These are phyloP conservation scores for Claviceps sp. DNA, from an alignment of 2,329 filamentous ascomycete species.

Conservation along the genomic window DNA sequence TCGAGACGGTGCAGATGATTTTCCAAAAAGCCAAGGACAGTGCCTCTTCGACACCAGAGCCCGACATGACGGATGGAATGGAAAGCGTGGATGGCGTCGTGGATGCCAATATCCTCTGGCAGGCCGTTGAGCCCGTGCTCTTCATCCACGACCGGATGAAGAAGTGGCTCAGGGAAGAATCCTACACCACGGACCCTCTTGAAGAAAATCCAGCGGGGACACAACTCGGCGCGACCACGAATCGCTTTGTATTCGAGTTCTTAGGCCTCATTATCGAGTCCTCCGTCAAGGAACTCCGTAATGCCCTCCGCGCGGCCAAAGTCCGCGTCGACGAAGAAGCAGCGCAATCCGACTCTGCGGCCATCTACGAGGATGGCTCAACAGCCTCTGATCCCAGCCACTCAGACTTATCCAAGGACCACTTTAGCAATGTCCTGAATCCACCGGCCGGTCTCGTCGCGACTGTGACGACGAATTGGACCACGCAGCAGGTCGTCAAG, in stretches of 20 bases:
- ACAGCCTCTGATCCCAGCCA: slow-evolving; percentile 58
- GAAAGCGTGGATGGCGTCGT: slow-evolving; percentile 3
- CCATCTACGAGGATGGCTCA: slow-evolving; percentile 59
- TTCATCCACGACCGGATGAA: slow-evolving; percentile 34
- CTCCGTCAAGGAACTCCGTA: slow-evolving; percentile 69
- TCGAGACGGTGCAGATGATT: slow-evolving; percentile 14
- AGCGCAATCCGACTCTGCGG: slow-evolving; percentile 41
- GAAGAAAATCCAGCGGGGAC: slow-evolving; percentile 9
- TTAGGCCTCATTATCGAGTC: slow-evolving; percentile 79
- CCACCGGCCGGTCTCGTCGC: slow-evolving; percentile 15
- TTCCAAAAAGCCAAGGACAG: slow-evolving; percentile 14
- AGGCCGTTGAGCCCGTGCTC: slow-evolving; percentile 70
- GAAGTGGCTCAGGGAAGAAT: slow-evolving; percentile 55
- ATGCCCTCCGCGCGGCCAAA: slow-evolving; percentile 44
- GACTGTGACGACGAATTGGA: slow-evolving; percentile 17
- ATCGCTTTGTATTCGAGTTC: slow-evolving; percentile 77
- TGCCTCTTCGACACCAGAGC: slow-evolving; percentile 6
- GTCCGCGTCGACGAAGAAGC: slow-evolving; percentile 17
- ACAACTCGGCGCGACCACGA: slow-evolving; percentile 53
- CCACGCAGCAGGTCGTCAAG: slow-evolving; percentile 14
- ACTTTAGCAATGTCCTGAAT: slow-evolving; percentile 56
- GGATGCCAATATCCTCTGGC: slow-evolving; percentile 46
- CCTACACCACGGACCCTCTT: slow-evolving; percentile 18
- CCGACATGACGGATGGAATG: slow-evolving; percentile 5
- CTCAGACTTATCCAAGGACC: slow-evolving; percentile 66